These are phyloP conservation scores for Nigrospora oryzae DNA, from an alignment of 2,329 filamentous ascomycete genomes.

Conservation along the genomic window DNA sequence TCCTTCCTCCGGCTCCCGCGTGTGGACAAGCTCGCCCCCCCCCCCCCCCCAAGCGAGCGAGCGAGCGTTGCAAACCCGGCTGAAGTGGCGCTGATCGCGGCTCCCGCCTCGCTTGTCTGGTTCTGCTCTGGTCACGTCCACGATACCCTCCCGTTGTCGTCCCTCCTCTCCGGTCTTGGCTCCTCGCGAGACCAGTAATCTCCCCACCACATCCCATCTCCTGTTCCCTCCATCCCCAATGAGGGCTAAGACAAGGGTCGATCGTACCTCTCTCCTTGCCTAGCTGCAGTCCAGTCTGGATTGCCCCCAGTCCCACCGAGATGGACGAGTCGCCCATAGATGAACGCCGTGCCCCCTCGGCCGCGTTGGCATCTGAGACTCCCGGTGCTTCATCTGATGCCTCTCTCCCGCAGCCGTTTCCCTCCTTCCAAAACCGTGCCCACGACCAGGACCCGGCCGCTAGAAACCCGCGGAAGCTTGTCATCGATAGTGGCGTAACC, in stretches of 20 bases:
- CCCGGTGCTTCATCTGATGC: constrained; percentile 28
- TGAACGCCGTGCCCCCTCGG: constrained; percentile 1
- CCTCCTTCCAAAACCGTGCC: constrained; percentile 6
- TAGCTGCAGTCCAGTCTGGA: neutral
- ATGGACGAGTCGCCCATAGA: constrained; percentile 3
- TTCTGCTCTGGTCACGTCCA: too few species aligned
- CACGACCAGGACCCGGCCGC: constrained; percentile 18
- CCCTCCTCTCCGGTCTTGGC: constrained; percentile 1
- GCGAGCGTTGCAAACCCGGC: too few species aligned
- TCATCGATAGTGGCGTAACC: constrained; percentile 13
- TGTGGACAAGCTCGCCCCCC: too few species aligned
- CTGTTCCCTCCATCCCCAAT: neutral
- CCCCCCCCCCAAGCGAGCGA: too few species aligned
- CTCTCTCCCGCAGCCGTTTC: constrained; percentile 13
- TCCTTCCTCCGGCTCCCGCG: too few species aligned
- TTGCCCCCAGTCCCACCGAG: constrained; percentile 1
- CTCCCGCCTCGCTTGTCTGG: too few species aligned
- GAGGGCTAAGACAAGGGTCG: constrained; percentile 1
- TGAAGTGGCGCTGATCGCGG: too few species aligned
- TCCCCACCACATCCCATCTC: constrained; percentile 5
- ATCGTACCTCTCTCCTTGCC: neutral
- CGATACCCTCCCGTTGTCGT: neutral
- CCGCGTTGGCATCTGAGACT: constrained; percentile 23
- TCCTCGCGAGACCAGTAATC: constrained; percentile 4
- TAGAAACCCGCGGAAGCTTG: constrained; percentile 21